Conservation (phyloP, 202 grass and related monocot species). For the Setaria italica region DNA sequence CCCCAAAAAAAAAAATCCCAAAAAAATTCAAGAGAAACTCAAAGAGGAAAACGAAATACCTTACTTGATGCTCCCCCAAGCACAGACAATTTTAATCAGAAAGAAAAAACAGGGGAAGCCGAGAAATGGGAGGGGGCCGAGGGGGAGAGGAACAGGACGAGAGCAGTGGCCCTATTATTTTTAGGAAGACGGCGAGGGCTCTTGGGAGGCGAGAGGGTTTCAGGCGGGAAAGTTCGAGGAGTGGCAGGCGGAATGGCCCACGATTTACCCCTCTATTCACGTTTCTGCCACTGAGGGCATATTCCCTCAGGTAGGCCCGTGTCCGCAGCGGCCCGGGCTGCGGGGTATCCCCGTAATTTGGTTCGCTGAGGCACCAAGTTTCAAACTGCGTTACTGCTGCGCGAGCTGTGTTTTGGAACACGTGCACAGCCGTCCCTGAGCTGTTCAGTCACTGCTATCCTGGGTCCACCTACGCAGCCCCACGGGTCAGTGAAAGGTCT, state of each 20-base stretch:
- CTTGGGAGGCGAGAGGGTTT: conserved; percentile 5
- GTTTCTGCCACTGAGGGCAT: background rate
- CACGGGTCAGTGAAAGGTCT: background rate
- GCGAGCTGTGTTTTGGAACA: background rate
- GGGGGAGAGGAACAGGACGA: background rate
- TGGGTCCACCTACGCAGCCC: fast-evolving
- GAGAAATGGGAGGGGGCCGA: background rate
- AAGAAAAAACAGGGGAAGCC: background rate
- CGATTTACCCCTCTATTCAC: background rate
- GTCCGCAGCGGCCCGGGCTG: background rate
- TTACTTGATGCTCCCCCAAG: background rate
- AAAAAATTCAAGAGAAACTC: background rate
- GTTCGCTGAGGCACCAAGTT: background rate
- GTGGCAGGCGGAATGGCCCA: background rate
- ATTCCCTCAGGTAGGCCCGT: background rate
- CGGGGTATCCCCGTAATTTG: background rate
- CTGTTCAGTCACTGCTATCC: fast-evolving
- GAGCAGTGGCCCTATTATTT: conserved; percentile 1
- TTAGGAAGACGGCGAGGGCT: conserved; percentile 32
- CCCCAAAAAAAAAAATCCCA: too few relatives aligned
- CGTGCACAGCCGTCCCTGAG: background rate
- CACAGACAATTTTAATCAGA: background rate
- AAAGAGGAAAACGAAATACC: background rate
- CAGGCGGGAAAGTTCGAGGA: conserved; percentile 59
- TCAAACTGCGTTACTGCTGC: conserved; percentile 1